Percentiles rank a stretch among this genome's conserved stretches.
Conservation (phyloP, 805 yeast genomes). For the Torulaspora delbrueckii region DNA sequence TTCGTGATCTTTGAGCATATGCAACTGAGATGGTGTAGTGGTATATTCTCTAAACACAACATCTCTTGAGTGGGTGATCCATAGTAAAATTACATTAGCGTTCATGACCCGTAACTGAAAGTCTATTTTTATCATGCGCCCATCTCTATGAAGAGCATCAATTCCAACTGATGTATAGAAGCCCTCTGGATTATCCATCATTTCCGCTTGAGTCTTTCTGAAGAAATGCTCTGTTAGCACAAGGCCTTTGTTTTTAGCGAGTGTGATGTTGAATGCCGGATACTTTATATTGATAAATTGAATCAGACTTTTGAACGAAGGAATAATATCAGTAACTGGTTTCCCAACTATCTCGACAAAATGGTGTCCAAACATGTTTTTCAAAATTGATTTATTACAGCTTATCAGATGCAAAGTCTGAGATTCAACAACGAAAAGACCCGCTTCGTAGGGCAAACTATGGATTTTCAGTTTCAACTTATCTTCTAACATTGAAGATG, state of each 20-base stretch:
- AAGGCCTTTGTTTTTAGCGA: slow-evolving; percentile 51
- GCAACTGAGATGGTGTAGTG: slow-evolving; percentile 39
- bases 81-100: slow-evolving; percentile 55
- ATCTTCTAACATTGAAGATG: slow-evolving; percentile 52
- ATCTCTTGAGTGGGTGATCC: slow-evolving; percentile 80
- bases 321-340: slow-evolving; percentile 55
- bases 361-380: slow-evolving; percentile 69
- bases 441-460: slow-evolving; percentile 81
- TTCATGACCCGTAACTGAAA: slow-evolving; percentile 72
- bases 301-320: slow-evolving; percentile 48
- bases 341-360: slow-evolving; percentile 42
- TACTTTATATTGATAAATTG: slow-evolving; percentile 33
- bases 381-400: slow-evolving; percentile 72
- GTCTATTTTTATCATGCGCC: slow-evolving; percentile 60
- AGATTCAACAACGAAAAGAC: slow-evolving; percentile 66
- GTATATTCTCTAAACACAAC: slow-evolving; percentile 33
- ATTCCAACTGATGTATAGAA: slow-evolving; percentile 64
- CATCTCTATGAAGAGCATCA: slow-evolving; percentile 65
- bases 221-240: slow-evolving; percentile 91
- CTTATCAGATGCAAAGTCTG: slow-evolving; percentile 51
- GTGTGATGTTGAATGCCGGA: slow-evolving; percentile 36
- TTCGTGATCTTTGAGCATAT: slow-evolving; percentile 39
- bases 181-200: slow-evolving; percentile 42
- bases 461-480: slow-evolving; percentile 59
- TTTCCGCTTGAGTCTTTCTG: slow-evolving; percentile 56